Base-by-base conservation (phyloP, 345 rosid species). In the Rhodamnia argentea region DNA sequence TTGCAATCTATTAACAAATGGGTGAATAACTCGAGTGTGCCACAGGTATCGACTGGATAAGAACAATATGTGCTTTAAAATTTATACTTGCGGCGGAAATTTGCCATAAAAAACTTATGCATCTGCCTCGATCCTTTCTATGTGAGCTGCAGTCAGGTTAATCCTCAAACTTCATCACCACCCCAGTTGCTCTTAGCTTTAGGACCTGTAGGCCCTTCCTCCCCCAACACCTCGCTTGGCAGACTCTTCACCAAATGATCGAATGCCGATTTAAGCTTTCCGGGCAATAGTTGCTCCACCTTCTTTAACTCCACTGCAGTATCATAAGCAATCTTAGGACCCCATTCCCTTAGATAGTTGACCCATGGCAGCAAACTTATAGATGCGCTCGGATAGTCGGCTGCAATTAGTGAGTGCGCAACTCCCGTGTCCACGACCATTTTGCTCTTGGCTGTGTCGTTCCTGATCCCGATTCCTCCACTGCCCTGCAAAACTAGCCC, bases 121-220 rank as follows among this genome's bases (percentile, higher is more conserved):
- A 47, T 70, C 81, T 70, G 81, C 81, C 47, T 70, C 37, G 37
- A 10, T 37, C 81, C 47, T 70, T 5, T 37, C 47, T 18, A 18
- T 70, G 81, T 70, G 47, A 32, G 47, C 47, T 37, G 81, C 81
- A 29, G 42, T 62, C 42, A 3, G 37, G 18, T 60, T 52, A 27
- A 51, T 52, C 82, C 40, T 92, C 86, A 93, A 11, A 81, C 78
- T 87, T 96, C 98, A 86, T 96, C 98, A 18, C 92, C 93, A 52
- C 50, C 58, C 98, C 97, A 96, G 85, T 84, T 95, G 7, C 86
- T n/a, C 84, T 96, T 95, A 32, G 88, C 70, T 88, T 94, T 95
- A 44, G 99, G 98, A 76, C 98, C 97, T 4, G 96, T 94, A 22
- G 99, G 98, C 86, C 99, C 98, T 87, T 96, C 96, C 91, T 96